Evolutionary conservation across 2,329 filamentous ascomycete genomes (phyloP).

Genomic region (Escovopsis weberi): DNA sequence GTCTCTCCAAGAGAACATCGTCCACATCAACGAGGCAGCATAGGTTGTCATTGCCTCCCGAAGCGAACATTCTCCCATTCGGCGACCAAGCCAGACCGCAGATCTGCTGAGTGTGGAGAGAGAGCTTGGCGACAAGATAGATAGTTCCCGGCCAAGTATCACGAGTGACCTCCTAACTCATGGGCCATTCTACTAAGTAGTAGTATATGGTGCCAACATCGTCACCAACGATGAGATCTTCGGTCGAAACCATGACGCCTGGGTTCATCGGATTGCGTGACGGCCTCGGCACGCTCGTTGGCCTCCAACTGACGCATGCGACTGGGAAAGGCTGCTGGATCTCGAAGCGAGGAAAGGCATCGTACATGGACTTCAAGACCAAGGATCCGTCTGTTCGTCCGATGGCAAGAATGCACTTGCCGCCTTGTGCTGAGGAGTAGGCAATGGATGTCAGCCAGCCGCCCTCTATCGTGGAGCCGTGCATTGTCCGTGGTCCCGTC

Average conservation of each 20-base stretch:
- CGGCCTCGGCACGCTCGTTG: conserved; percentile 38
- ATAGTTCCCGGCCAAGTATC: conserved; percentile 66
- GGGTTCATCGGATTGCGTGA: conserved; percentile 34
- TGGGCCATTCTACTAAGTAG: conserved; percentile 79
- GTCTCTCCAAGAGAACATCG: conserved; percentile 30
- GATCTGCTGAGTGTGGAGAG: conserved; percentile 74
- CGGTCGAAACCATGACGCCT: conserved; percentile 44
- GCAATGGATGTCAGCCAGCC: conserved; percentile 68
- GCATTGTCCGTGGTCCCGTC: conserved; percentile 42
- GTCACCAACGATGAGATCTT: conserved; percentile 79
- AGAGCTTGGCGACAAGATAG: conserved; percentile 62
- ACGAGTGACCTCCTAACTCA: conserved; percentile 43
- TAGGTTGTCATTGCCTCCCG: conserved; percentile 83
- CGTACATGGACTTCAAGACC: conserved; percentile 62
- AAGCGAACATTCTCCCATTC: conserved; percentile 64
- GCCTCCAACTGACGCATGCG: conserved; percentile 71
- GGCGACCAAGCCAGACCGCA: conserved; percentile 84
- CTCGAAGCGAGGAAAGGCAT: conserved; percentile 58
- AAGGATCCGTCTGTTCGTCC: conserved; percentile 67
- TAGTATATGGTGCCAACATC: conserved; percentile 73
- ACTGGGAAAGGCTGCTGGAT: conserved; percentile 57
- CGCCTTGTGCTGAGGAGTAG: conserved; percentile 69
- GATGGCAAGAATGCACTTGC: conserved; percentile 68
- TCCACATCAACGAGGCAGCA: conserved; percentile 67
- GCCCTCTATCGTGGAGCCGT: conserved; percentile 11